phyloP scores from a whole-genome alignment of 106 monocot species.

The Dendrobium chrysotoxum region DNA sequence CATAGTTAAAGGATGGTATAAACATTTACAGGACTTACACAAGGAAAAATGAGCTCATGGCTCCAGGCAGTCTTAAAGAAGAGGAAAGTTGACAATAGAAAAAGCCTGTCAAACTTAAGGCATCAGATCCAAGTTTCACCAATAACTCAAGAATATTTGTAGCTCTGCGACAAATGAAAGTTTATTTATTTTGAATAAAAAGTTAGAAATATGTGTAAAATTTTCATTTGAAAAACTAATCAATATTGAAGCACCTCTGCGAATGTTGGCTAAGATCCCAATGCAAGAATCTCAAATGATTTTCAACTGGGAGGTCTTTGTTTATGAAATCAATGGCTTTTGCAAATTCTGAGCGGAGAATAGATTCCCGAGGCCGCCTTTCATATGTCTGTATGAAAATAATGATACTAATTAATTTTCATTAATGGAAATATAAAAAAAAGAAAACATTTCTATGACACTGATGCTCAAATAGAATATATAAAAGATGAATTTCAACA shows the following conservation, averaged over 20 bases:
- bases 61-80: constrained; percentile 13
- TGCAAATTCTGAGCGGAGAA: constrained; percentile 67
- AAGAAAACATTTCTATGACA: neutral
- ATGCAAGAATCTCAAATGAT: constrained; percentile 69
- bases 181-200: neutral
- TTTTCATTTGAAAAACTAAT: neutral
- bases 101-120: constrained; percentile 65
- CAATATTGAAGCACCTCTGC: constrained; percentile 32
- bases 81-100: constrained; percentile 54
- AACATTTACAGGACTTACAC: constrained; percentile 16
- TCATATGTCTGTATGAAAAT: constrained; percentile 38
- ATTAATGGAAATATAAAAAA: neutral
- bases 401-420: neutral
- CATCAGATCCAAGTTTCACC: constrained; percentile 52
- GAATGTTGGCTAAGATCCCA: constrained; percentile 87
- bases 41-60: constrained; percentile 16
- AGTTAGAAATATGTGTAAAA: neutral
- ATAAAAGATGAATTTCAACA: neutral
- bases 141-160: constrained; percentile 48
- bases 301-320: constrained; percentile 38
- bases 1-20: neutral
- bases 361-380: constrained; percentile 75
- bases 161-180: constrained; percentile 29
- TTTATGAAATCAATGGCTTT: constrained; percentile 75
- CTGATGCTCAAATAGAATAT: neutral